phyloP scores from a whole-genome alignment of 352 stramenopile genomes.

The Aphanomyces stellatus region DNA sequence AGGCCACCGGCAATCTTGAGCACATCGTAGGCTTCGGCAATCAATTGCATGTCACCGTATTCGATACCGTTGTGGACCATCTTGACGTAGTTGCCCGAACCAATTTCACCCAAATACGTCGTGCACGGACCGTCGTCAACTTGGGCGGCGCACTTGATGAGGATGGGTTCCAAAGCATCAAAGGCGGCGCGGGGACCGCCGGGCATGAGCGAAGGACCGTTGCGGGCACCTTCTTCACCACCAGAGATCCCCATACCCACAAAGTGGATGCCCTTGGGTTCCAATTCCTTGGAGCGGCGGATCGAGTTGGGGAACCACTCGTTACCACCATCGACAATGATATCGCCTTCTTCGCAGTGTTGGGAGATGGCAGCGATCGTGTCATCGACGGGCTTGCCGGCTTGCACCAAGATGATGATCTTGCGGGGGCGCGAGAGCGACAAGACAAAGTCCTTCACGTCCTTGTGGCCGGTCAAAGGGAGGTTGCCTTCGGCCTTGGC shows the following conservation, averaged over 20 bases:
- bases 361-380: slow-evolving; percentile 83
- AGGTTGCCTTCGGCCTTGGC: slow-evolving; percentile 94
- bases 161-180: slow-evolving; percentile 94
- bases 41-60: slow-evolving; percentile 99
- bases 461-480: slow-evolving; percentile 89
- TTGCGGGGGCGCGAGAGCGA: slow-evolving; percentile 93
- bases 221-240: slow-evolving; percentile 96
- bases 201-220: slow-evolving; percentile 98
- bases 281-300: slow-evolving; percentile 88
- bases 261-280: slow-evolving; percentile 95
- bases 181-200: slow-evolving; percentile 94
- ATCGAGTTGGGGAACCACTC: slow-evolving; percentile 99
- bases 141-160: slow-evolving; percentile 96
- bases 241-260: slow-evolving; percentile 98
- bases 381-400: slow-evolving; percentile 93
- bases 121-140: slow-evolving; percentile 93
- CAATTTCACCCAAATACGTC: slow-evolving; percentile 94
- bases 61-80: slow-evolving; percentile 99
- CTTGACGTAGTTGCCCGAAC: slow-evolving; percentile 99
- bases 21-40: slow-evolving; percentile 97
- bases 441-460: slow-evolving; percentile 87
- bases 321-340: slow-evolving; percentile 99
- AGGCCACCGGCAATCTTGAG: slow-evolving; percentile 90
- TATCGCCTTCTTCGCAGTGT: slow-evolving; percentile 91
- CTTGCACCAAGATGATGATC: slow-evolving; percentile 98